Percentiles rank a stretch among this genome's conserved stretches.
These are phyloP conservation scores for Articulospora tetracladia DNA, from an alignment of 495 filamentous ascomycete species.

Conservation along the genomic window DNA sequence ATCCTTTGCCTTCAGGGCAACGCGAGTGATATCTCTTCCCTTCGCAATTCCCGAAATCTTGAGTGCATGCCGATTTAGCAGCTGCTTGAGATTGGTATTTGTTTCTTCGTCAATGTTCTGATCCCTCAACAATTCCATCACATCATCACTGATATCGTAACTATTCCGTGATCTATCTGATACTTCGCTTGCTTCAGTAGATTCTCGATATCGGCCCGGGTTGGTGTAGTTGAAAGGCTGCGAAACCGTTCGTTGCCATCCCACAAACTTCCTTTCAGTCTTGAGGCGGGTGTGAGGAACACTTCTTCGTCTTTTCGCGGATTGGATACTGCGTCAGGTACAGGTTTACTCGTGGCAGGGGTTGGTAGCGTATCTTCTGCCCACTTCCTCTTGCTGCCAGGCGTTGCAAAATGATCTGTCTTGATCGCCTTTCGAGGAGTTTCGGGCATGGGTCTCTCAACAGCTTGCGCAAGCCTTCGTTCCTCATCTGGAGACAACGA, in stretches of 20 bases:
- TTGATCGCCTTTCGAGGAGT: constrained; percentile 42
- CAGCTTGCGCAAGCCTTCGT: constrained; percentile 10
- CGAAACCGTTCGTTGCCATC: constrained; percentile 25
- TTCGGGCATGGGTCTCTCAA: constrained; percentile 22
- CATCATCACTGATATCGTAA: constrained; percentile 47
- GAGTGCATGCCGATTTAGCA: constrained; percentile 54
- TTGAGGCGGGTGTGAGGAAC: constrained; percentile 24
- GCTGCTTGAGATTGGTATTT: constrained; percentile 36
- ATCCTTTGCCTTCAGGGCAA: constrained; percentile 59
- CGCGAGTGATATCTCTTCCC: constrained; percentile 59
- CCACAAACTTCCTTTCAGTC: constrained; percentile 13
- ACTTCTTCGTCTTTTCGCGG: constrained; percentile 20
- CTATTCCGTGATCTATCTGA: neutral
- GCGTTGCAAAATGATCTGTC: constrained; percentile 42
- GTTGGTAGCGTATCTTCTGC: constrained; percentile 31
- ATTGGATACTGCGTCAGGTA: neutral
- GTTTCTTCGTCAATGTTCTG: constrained; percentile 39
- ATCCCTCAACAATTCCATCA: constrained; percentile 46
- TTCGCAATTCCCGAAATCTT: constrained; percentile 52
- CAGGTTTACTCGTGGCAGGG: constrained; percentile 12
- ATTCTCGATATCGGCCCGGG: constrained; percentile 40
- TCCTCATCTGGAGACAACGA: constrained; percentile 16
- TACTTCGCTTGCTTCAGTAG: constrained; percentile 1
- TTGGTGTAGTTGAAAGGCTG: constrained; percentile 42
- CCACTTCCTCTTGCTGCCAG: constrained; percentile 46